phyloP scores from a whole-genome alignment of 768 basidiomycete species.

The Boletus pseudo-olivaceus region DNA sequence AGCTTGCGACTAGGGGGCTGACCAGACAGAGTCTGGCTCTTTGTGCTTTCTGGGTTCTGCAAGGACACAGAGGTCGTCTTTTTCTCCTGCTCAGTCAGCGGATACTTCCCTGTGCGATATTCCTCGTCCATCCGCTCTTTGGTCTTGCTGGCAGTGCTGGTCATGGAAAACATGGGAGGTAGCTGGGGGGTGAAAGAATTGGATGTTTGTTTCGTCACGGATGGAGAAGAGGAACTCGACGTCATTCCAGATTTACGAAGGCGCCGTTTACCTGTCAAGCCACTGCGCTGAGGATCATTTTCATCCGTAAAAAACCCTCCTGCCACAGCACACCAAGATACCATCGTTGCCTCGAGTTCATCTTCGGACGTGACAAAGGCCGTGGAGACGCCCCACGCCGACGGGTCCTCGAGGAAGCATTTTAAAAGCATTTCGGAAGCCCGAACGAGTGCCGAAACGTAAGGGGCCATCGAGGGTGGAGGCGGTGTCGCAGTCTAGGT shows the following conservation, averaged over 20 bases:
- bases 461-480: slow-evolving; percentile 48
- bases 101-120: neutral
- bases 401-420: slow-evolving; percentile 58
- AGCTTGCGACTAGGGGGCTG: slow-evolving; percentile 18
- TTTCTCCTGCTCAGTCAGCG: slow-evolving; percentile 1
- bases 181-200: slow-evolving; percentile 4
- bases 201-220: slow-evolving; percentile 7
- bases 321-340: slow-evolving; percentile 43
- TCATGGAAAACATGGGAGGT: slow-evolving; percentile 10
- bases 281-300: slow-evolving; percentile 9
- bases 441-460: slow-evolving; percentile 48
- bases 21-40: neutral
- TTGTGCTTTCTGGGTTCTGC: neutral
- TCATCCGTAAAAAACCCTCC: slow-evolving; percentile 37
- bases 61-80: neutral
- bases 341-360: slow-evolving; percentile 52
- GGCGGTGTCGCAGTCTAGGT: slow-evolving; percentile 40
- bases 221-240: slow-evolving; percentile 3
- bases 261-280: slow-evolving; percentile 21
- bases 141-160: slow-evolving; percentile 1
- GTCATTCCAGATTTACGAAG: slow-evolving; percentile 17
- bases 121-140: slow-evolving; percentile 5
- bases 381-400: slow-evolving; percentile 59
- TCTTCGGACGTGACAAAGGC: slow-evolving; percentile 55
- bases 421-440: slow-evolving; percentile 50